phyloP scores from a whole-genome alignment of 1,139 yeast species.

The Pichia sp. region DNA sequence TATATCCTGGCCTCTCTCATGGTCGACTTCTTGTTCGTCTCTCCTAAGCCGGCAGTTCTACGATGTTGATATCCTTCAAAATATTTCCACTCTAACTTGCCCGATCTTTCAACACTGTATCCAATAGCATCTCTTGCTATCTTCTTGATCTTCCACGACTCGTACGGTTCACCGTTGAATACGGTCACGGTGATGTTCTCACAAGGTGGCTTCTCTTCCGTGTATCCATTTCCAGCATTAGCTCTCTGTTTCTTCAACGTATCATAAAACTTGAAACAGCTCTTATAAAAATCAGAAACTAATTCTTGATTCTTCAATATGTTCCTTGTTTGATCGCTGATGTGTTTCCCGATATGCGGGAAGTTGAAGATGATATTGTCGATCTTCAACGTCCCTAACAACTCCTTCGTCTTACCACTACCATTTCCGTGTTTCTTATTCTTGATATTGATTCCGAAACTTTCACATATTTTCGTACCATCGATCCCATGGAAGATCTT shows the following conservation, averaged over 20 bases:
- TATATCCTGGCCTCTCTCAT: constrained; percentile 77
- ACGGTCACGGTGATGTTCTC: constrained; percentile 56
- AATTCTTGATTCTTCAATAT: constrained; percentile 78
- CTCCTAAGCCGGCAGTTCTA: constrained; percentile 69
- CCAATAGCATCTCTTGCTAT: constrained; percentile 56
- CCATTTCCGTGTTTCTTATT: constrained; percentile 18
- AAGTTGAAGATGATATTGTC: constrained; percentile 78
- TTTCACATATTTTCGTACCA: constrained; percentile 55
- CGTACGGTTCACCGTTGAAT: constrained; percentile 93
- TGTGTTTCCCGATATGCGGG: constrained; percentile 90
- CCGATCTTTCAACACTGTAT: constrained; percentile 60
- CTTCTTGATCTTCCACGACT: constrained; percentile 76
- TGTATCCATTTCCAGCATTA: background rate
- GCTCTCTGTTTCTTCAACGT: constrained; percentile 35
- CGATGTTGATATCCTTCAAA: constrained; percentile 78
- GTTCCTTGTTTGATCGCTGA: constrained; percentile 83
- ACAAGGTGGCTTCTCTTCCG: background rate
- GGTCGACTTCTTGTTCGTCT: constrained; percentile 75
- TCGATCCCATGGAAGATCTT: constrained; percentile 59
- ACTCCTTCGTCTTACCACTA: constrained; percentile 33
- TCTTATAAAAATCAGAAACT: constrained; percentile 58
- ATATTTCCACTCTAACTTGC: constrained; percentile 67
- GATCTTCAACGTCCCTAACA: constrained; percentile 25
- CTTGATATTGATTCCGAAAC: constrained; percentile 37
- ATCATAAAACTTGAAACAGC: constrained; percentile 49